These are phyloP conservation scores for Grigorovia yakushimaensis DNA, from an alignment of 805 yeast species.

Conservation along the genomic window DNA sequence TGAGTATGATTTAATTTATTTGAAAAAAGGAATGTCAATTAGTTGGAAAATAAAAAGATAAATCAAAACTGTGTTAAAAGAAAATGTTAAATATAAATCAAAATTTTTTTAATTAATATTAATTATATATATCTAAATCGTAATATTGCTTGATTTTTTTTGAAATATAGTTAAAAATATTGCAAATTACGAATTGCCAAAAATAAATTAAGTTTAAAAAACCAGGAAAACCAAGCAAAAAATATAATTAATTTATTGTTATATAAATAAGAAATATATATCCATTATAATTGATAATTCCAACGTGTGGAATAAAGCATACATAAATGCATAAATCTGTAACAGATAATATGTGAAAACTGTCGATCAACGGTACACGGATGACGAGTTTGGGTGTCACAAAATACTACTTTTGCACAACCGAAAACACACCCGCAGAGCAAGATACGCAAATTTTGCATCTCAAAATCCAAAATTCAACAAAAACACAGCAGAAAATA, in stretches of 20 bases:
- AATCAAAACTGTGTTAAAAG: background rate
- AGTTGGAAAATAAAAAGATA: constrained; percentile 7
- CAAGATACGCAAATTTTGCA: background rate
- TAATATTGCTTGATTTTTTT: too few species aligned
- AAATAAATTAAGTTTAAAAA: background rate
- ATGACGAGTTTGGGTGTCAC: background rate
- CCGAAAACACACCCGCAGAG: too few species aligned
- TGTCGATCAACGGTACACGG: background rate
- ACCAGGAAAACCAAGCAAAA: background rate
- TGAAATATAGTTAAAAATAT: background rate
- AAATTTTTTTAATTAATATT: background rate
- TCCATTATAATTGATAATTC: background rate
- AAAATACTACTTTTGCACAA: background rate
- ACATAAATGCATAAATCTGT: background rate
- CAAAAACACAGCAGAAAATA: background rate
- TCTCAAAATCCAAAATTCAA: background rate
- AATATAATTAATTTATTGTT: background rate
- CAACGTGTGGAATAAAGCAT: background rate
- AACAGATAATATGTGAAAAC: background rate
- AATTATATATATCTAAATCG: too few species aligned
- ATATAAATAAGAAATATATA: too few species aligned
- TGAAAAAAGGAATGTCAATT: constrained; percentile 20
- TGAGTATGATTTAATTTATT: background rate
- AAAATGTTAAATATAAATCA: background rate
- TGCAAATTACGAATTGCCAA: background rate